These are phyloP conservation scores for Boletus rubescentipes DNA, from an alignment of 768 basidiomycete species.

Conservation along the genomic window DNA sequence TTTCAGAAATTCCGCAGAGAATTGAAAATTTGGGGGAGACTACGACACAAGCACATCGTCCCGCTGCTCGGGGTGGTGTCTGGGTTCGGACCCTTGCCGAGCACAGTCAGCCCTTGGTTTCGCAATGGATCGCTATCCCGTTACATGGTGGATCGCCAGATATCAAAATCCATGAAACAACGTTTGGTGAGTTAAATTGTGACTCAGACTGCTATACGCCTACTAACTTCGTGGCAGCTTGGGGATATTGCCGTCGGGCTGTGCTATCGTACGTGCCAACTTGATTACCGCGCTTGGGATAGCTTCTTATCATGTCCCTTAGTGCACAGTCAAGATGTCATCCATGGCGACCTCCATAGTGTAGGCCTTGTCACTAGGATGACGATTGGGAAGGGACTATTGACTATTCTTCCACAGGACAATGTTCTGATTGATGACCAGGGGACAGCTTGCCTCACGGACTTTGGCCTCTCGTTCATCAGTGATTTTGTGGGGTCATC, in stretches of 20 bases:
- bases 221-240: constrained; percentile 11
- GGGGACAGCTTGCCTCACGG: constrained; percentile 44
- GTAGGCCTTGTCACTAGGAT: constrained; percentile 16
- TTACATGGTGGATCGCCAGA: constrained; percentile 16
- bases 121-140: constrained; percentile 23
- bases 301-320: background rate
- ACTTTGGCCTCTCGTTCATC: constrained; percentile 43
- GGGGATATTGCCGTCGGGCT: constrained; percentile 24
- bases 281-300: background rate
- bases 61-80: constrained; percentile 30
- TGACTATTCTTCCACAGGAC: constrained; percentile 11
- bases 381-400: background rate
- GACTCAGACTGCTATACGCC: background rate
- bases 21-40: constrained; percentile 16
- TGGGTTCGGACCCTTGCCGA: constrained; percentile 30
- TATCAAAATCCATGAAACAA: background rate
- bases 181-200: constrained; percentile 11
- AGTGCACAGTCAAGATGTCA: constrained; percentile 25
- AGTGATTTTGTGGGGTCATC: constrained; percentile 28
- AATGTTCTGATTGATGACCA: constrained; percentile 45
- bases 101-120: constrained; percentile 37
- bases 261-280: constrained; percentile 18
- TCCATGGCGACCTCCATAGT: constrained; percentile 40
- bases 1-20: constrained; percentile 31
- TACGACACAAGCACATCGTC: constrained; percentile 28